A percentile compares a stretch with the other conserved stretches of the same genome.
Conservation (phyloP, 2,329 filamentous ascomycete species). For the Stachybotrys elegans region DNA sequence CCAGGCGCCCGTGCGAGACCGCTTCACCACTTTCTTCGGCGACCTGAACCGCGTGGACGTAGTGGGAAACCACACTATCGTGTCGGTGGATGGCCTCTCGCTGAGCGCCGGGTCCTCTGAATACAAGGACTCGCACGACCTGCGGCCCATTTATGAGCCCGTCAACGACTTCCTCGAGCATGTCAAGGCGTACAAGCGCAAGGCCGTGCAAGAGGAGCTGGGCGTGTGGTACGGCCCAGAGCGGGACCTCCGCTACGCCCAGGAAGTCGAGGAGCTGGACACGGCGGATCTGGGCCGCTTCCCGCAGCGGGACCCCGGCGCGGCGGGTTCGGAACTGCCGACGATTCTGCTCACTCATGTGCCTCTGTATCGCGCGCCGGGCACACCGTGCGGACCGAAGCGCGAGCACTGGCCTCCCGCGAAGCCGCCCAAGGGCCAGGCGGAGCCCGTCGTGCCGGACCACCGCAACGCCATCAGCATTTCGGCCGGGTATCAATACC, state of each 20-base stretch:
- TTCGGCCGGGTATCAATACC: constrained; percentile 83
- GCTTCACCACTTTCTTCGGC: constrained; percentile 86
- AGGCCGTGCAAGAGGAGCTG: constrained; percentile 65
- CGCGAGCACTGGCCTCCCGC: constrained; percentile 79
- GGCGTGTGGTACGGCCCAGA: constrained; percentile 56
- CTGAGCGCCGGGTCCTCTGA: constrained; percentile 65
- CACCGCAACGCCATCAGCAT: constrained; percentile 75
- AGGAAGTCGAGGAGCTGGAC: constrained; percentile 55
- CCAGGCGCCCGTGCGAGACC: constrained; percentile 70
- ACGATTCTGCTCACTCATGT: constrained; percentile 89
- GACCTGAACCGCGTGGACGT: constrained; percentile 88
- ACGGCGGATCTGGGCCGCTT: constrained; percentile 30
- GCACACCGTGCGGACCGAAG: constrained; percentile 80
- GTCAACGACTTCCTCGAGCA: constrained; percentile 69
- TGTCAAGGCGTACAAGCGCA: constrained; percentile 60
- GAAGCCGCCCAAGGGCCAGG: constrained; percentile 54
- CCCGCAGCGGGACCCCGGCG: constrained; percentile 33
- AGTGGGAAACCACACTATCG: constrained; percentile 90
- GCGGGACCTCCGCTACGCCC: constrained; percentile 49
- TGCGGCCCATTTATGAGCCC: constrained; percentile 66
- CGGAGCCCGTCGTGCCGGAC: constrained; percentile 50
- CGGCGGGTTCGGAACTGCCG: constrained; percentile 61
- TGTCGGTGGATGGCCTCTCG: constrained; percentile 85
- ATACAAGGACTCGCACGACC: constrained; percentile 44
- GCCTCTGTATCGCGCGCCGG: constrained; percentile 75